A percentile compares a stretch with the other conserved stretches of the same genome.
Evolutionary conservation across 2,329 filamentous ascomycete genomes (phyloP).

Genomic region (Epichloe sylvatica): DNA sequence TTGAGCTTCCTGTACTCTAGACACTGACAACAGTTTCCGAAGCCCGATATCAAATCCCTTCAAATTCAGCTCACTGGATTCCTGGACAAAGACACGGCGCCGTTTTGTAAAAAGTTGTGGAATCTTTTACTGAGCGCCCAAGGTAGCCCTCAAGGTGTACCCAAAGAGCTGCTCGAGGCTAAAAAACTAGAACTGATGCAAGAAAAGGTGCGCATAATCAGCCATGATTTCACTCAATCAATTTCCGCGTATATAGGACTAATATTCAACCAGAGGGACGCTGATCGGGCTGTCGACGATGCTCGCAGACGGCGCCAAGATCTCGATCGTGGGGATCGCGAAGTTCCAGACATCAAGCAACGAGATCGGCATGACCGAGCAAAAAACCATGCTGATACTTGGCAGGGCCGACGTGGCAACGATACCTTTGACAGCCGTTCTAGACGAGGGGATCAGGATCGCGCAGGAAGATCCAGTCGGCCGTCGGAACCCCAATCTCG

Average conservation of each 20-base stretch:
- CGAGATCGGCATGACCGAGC: constrained; percentile 44
- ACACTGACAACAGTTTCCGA: constrained; percentile 21
- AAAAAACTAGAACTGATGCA: constrained; percentile 93
- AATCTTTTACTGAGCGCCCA: constrained; percentile 83
- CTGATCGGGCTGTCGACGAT: constrained; percentile 68
- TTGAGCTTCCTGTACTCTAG: constrained; percentile 7
- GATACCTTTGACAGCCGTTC: constrained; percentile 32
- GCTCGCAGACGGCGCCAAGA: constrained; percentile 57
- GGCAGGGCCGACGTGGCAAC: constrained; percentile 40
- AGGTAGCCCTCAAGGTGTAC: constrained; percentile 74
- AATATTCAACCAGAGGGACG: constrained; percentile 47
- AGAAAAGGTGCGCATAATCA: constrained; percentile 56
- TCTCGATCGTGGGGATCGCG: constrained; percentile 56
- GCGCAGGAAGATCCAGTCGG: constrained; percentile 31
- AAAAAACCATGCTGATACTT: constrained; percentile 38
- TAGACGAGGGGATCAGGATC: constrained; percentile 28
- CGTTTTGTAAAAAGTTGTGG: constrained; percentile 92
- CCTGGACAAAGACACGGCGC: constrained; percentile 76
- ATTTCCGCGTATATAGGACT: neutral
- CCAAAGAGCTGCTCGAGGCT: constrained; percentile 84
- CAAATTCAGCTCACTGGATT: constrained; percentile 94
- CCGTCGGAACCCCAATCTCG: constrained; percentile 33
- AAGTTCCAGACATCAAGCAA: constrained; percentile 53
- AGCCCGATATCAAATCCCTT: constrained; percentile 92
- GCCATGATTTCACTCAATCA: too few species aligned